Conservation (phyloP, 192 early-diverging fungal species). For the Pecoramyces ruminantium region DNA sequence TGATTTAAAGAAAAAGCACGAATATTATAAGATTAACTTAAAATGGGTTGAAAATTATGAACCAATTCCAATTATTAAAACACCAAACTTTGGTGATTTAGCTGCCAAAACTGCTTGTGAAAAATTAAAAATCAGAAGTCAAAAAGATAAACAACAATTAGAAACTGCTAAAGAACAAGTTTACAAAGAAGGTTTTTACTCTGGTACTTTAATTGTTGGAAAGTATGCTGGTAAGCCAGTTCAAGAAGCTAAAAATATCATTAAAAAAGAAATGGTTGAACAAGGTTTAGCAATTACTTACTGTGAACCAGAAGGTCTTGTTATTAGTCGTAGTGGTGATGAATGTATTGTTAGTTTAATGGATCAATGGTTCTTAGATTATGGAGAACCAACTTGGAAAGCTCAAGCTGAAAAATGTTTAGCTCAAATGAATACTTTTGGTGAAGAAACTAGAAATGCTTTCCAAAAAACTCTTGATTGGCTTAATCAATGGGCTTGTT, state of each 20-base stretch:
- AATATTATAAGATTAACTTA: constrained; percentile 72
- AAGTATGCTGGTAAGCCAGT: constrained; percentile 64
- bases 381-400: constrained; percentile 80
- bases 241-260: constrained; percentile 74
- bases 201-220: constrained; percentile 71
- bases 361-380: constrained; percentile 98
- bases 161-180: constrained; percentile 82
- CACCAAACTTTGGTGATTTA: constrained; percentile 69
- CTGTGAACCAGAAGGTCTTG: constrained; percentile 84
- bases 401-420: constrained; percentile 56
- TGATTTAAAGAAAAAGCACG: constrained; percentile 83
- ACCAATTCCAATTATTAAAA: constrained; percentile 72
- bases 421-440: constrained; percentile 59
- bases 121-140: constrained; percentile 86
- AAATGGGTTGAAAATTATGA: constrained; percentile 76
- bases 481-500: constrained; percentile 95
- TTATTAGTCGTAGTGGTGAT: constrained; percentile 86
- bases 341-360: constrained; percentile 91
- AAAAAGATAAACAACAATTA: constrained; percentile 86
- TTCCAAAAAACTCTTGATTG: constrained; percentile 77
- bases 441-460: constrained; percentile 63
- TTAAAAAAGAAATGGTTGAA: constrained; percentile 58
- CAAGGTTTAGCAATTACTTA: constrained; percentile 63
- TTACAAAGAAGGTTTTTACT: constrained; percentile 98
- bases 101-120: constrained; percentile 70